Evolutionary conservation across 805 yeast genomes (phyloP).

Genomic region (Pichia scutulata): DNA sequence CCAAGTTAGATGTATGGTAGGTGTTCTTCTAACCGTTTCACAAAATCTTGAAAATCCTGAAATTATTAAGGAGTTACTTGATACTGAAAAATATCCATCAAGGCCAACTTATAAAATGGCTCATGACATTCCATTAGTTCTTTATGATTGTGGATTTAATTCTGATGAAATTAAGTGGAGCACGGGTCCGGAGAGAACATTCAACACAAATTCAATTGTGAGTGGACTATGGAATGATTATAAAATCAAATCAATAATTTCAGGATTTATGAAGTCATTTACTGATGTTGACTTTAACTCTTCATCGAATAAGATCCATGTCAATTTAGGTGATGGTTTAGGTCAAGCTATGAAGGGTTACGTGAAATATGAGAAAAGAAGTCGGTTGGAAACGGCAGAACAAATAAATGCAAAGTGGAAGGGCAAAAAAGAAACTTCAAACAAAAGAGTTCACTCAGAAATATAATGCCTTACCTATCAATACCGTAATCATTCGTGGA

Average conservation of each 20-base stretch:
- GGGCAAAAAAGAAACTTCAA: conserved; percentile 29
- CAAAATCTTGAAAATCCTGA: conserved; percentile 60
- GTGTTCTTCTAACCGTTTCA: conserved; percentile 71
- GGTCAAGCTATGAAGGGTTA: conserved; percentile 56
- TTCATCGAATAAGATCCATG: conserved; percentile 6
- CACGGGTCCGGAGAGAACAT: conserved; percentile 26
- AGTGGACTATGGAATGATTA: conserved; percentile 48
- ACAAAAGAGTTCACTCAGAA: conserved; percentile 8
- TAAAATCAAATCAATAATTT: conserved; percentile 48
- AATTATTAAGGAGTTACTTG: conserved; percentile 50
- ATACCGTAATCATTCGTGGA: no score
- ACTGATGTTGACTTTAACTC: conserved; percentile 27
- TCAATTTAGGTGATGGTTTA: conserved; percentile 69
- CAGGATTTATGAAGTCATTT: conserved; percentile 39
- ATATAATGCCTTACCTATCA: background rate
- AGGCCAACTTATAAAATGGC: conserved; percentile 87
- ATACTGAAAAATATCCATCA: conserved; percentile 46
- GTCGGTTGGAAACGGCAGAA: conserved; percentile 56
- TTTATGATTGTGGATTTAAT: conserved; percentile 77
- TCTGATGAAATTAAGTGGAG: conserved; percentile 56
- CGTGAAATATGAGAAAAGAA: conserved; percentile 49
- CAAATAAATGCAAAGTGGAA: conserved; percentile 58
- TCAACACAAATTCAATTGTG: conserved; percentile 36
- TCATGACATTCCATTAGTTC: conserved; percentile 74
- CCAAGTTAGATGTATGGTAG: conserved; percentile 95